phyloP scores from a whole-genome alignment of 2,329 filamentous ascomycete genomes.

The Pezicula radicicola region DNA sequence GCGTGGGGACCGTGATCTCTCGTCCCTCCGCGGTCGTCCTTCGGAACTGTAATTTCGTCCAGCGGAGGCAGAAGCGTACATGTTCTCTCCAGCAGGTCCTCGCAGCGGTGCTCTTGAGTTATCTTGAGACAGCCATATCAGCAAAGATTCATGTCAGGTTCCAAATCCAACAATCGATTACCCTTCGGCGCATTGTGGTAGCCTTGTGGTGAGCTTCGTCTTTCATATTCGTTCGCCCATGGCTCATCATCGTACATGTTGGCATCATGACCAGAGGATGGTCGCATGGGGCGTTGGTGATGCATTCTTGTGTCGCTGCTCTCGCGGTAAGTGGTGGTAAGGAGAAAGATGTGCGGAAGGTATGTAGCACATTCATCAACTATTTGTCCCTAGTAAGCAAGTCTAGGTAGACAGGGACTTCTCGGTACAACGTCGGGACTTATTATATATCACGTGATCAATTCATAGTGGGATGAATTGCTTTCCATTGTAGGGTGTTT shows the following conservation, averaged over 20 bases:
- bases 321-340: background rate
- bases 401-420: too few relatives aligned
- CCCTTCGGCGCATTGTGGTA: slow-evolving; percentile 29
- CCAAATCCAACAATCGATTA: slow-evolving; percentile 30
- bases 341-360: background rate
- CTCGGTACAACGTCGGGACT: too few relatives aligned
- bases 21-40: slow-evolving; percentile 32
- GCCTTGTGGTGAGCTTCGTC: slow-evolving; percentile 19
- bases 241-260: slow-evolving; percentile 43
- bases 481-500: too few relatives aligned
- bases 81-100: slow-evolving; percentile 17
- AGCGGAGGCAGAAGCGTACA: slow-evolving; percentile 10
- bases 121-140: slow-evolving; percentile 31
- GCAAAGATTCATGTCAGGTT: slow-evolving; percentile 24
- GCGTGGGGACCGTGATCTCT: slow-evolving; percentile 34
- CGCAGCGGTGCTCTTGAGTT: slow-evolving; percentile 24
- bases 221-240: slow-evolving; percentile 17
- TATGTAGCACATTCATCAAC: too few relatives aligned
- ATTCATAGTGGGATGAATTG: too few relatives aligned
- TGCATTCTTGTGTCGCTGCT: slow-evolving; percentile 13
- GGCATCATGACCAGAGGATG: slow-evolving; percentile 19
- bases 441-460: too few relatives aligned
- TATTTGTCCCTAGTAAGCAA: too few relatives aligned
- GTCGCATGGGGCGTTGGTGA: slow-evolving; percentile 13
- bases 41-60: slow-evolving; percentile 25